Evolutionary conservation across 2,329 filamentous ascomycete species (phyloP), one percentile per base, ranked within the genome.

Genomic region (Raffaelea deltoideospora): DNA sequence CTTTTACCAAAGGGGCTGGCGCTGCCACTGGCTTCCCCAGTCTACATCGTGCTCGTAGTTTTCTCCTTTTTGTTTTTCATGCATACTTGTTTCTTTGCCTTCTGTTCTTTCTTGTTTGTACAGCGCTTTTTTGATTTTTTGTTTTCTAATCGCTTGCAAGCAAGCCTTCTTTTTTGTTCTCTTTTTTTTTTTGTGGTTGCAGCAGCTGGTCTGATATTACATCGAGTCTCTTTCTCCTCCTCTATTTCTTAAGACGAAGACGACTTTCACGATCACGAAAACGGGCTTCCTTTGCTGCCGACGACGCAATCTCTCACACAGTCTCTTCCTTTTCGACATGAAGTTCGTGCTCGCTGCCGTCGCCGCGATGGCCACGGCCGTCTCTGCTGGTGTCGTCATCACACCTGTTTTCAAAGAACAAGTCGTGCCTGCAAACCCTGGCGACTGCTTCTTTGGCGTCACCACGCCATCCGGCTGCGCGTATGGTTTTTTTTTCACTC

Each of bases 371-470:
- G 61, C 62, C 37, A 53, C 61, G 21, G 58, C 58, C 48, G 55
- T 57, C 48, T 62, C 55, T 43, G 70, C 69, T 21, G 68, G 63
- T 38, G 59, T 74, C 34, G 66, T 75, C 49, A 64, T 69, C 48
- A 70, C 65, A 4, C 69, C 69, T 35, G 61, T 74, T 44, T 54
- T 51, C 30, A 41, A 50, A 18, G 54, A 72, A 42, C 68, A 72
- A 50, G 56, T 73, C 24, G 63, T 74, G n/a, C 47, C 55, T 21
- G 65, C 60, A 46, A 45, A 50, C 15, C 26, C 47, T 3, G 64
- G 60, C 21, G 70, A 75, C 49, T 75, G 70, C 49, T 67, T 62
- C 45, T 70, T 65, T 46, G 70, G 70, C 24, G 65, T 69, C 15
- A 59, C 63, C 5, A 74, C 70, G 23, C 67, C 70, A 5, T 55